Percentiles rank a stretch among this genome's conserved stretches.
These are phyloP conservation scores for Cocos nucifera DNA, from an alignment of 176 grass and related monocot species.

Conservation along the genomic window DNA sequence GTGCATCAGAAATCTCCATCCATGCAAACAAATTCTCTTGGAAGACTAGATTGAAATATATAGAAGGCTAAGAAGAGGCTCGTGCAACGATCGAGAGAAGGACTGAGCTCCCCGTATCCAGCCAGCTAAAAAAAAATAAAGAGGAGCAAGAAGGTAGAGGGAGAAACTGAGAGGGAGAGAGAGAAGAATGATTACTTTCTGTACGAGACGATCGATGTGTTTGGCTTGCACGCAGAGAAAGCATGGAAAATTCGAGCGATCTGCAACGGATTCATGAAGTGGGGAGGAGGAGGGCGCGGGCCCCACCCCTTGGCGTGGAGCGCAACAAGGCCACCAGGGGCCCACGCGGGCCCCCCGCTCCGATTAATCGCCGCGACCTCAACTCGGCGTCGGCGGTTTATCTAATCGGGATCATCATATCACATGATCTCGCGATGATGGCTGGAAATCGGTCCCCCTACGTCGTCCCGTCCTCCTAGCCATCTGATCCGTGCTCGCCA, in stretches of 20 bases:
- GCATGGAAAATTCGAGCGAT: conserved; percentile 1
- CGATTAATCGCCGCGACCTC: conserved; percentile 1
- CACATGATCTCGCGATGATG: no score
- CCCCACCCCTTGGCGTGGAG: background rate
- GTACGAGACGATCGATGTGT: conserved; percentile 7
- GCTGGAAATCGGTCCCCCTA: no score
- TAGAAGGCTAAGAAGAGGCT: no score
- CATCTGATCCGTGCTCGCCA: no score
- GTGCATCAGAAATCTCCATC: conserved; percentile 7
- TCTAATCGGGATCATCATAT: no score
- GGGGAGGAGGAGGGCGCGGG: background rate
- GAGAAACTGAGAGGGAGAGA: no score
- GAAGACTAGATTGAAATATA: no score
- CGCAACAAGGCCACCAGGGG: background rate
- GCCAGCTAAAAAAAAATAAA: no score
- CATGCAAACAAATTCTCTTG: background rate
- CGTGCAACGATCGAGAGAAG: no score
- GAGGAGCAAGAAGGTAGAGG: background rate
- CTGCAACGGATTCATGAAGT: background rate
- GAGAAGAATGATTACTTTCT: conserved; percentile 1
- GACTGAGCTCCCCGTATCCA: no score
- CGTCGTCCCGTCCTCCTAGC: no score
- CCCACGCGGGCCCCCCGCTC: background rate
- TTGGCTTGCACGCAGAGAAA: conserved; percentile 9
- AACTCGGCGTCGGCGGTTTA: no score